A percentile compares a stretch with the other conserved stretches of the same genome.
Conservation (phyloP, 2,329 filamentous ascomycete species). For the Alternaria angustiovoidea region DNA sequence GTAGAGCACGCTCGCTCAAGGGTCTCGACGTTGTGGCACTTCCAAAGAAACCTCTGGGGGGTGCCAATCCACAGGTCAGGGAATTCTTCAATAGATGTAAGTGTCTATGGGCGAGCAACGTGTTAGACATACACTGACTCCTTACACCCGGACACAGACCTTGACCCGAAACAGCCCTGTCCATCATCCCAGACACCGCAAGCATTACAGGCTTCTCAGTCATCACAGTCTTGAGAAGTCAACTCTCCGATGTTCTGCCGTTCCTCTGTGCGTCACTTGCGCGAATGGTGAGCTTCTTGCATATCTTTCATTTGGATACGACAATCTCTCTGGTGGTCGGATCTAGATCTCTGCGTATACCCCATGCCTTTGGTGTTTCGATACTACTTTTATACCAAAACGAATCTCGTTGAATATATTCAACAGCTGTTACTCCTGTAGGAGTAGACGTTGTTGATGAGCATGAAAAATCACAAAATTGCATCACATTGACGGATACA, state of each 20-base stretch:
- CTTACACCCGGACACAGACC: not conserved
- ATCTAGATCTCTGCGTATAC: not conserved
- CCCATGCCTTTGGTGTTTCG: not conserved
- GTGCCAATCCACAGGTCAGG: constrained; percentile 46
- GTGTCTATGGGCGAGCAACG: not conserved
- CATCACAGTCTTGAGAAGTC: not conserved
- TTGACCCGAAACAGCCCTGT: not conserved
- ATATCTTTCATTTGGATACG: not conserved
- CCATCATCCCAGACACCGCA: not conserved
- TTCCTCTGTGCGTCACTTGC: not conserved
- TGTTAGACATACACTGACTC: not conserved
- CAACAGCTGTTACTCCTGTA: not conserved
- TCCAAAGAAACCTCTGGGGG: constrained; percentile 28
- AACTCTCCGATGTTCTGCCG: not conserved
- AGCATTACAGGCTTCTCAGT: not conserved
- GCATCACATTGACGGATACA: not conserved
- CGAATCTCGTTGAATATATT: not conserved
- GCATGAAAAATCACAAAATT: not conserved
- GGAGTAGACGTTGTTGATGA: too few species aligned
- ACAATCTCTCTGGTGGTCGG: too few species aligned
- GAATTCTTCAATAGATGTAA: constrained; percentile 33
- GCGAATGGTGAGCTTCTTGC: too few species aligned
- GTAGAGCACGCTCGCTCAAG: constrained; percentile 61
- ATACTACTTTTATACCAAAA: not conserved
- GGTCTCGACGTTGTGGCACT: constrained; percentile 57